These are phyloP conservation scores for Coprinopsis sp. DNA, from an alignment of 768 basidiomycete genomes.

Conservation along the genomic window DNA sequence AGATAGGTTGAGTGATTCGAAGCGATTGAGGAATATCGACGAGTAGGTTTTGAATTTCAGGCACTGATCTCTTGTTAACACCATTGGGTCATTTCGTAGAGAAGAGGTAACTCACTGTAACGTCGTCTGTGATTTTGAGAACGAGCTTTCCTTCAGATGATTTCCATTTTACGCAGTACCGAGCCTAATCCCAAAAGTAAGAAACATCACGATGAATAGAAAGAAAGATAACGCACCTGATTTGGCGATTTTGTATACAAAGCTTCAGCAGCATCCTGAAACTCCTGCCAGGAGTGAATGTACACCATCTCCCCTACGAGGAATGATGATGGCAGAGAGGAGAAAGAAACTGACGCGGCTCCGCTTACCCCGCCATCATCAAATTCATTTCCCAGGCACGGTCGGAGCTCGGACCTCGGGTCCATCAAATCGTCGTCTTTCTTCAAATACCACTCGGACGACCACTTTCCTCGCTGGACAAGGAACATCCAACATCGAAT, in stretches of 20 bases:
- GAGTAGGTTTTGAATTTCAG: constrained; percentile 96
- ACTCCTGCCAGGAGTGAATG: constrained; percentile 87
- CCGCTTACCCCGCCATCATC: too few relatives aligned
- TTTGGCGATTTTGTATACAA: constrained; percentile 78
- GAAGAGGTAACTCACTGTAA: constrained; percentile 55
- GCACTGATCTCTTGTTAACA: constrained; percentile 49
- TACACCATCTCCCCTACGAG: constrained; percentile 69
- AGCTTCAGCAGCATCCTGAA: constrained; percentile 83
- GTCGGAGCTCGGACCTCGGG: too few relatives aligned
- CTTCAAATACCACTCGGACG: too few relatives aligned
- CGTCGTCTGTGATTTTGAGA: constrained; percentile 90
- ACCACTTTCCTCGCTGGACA: too few relatives aligned
- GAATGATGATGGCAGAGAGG: constrained; percentile 18
- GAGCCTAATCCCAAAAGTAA: constrained; percentile 45
- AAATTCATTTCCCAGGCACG: too few relatives aligned
- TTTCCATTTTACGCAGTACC: constrained; percentile 92
- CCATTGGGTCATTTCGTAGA: neutral
- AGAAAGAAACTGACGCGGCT: constrained; percentile 13
- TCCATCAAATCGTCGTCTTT: too few relatives aligned
- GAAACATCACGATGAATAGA: constrained; percentile 6
- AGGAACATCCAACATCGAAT: too few relatives aligned
- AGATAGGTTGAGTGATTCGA: constrained; percentile 85
- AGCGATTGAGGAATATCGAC: constrained; percentile 92
- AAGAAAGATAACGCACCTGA: constrained; percentile 44
- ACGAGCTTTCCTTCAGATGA: constrained; percentile 82